phyloP scores from a whole-genome alignment of 495 filamentous ascomycete genomes.

The Penicillium lividum region DNA sequence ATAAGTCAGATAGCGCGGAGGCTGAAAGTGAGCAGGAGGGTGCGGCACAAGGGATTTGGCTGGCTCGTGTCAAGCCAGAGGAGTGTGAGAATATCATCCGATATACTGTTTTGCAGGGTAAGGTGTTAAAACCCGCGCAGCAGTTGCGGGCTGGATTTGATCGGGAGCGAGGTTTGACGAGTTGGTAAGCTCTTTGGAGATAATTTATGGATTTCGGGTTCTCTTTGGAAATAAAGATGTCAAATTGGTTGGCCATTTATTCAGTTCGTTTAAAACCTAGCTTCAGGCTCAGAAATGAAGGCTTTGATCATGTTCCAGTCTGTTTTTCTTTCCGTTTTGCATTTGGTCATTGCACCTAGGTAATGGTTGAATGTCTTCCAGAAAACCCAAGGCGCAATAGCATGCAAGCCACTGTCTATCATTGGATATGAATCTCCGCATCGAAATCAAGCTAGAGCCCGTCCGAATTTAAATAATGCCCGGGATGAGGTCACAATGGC shows the following conservation, averaged over 20 bases:
- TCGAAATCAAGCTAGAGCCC: neutral
- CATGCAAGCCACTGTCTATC: neutral
- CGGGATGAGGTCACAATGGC: neutral
- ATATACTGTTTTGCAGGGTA: slow-evolving; percentile 89
- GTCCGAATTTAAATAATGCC: neutral
- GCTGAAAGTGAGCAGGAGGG: slow-evolving; percentile 50
- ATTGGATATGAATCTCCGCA: neutral
- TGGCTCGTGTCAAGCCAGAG: slow-evolving; percentile 83
- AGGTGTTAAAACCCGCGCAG: slow-evolving; percentile 81
- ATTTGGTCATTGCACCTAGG: neutral
- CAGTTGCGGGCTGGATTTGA: slow-evolving; percentile 93
- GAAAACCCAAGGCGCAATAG: neutral
- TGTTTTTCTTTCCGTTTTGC: neutral
- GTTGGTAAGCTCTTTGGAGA: slow-evolving; percentile 63
- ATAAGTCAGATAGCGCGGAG: slow-evolving; percentile 28
- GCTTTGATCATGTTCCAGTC: neutral
- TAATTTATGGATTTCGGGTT: neutral
- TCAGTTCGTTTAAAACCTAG: neutral
- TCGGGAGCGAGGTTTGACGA: slow-evolving; percentile 71
- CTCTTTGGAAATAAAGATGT: neutral
- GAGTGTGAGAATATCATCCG: slow-evolving; percentile 92
- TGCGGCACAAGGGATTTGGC: slow-evolving; percentile 89
- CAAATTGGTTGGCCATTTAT: neutral
- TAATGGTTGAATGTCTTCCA: neutral
- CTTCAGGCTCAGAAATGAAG: neutral